These are phyloP conservation scores for Penicillium fuscoglaucum DNA, from an alignment of 2,329 filamentous ascomycete genomes.

Conservation along the genomic window DNA sequence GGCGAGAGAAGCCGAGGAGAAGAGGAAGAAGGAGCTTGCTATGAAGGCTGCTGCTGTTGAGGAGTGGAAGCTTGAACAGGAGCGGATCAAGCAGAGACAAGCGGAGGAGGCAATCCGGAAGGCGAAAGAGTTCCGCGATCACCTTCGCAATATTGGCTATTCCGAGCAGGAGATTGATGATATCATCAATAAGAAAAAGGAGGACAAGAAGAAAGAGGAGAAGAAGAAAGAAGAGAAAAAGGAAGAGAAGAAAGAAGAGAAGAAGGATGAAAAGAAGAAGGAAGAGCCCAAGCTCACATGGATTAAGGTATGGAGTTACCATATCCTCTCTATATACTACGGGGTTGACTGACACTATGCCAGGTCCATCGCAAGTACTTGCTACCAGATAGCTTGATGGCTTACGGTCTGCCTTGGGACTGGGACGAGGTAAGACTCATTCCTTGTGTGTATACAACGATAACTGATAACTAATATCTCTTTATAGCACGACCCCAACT, in stretches of 20 bases:
- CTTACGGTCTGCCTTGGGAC: slow-evolving; percentile 50
- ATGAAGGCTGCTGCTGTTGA: slow-evolving; percentile 46
- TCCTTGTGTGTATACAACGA: background rate
- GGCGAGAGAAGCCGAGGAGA: slow-evolving; percentile 42
- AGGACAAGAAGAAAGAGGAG: slow-evolving; percentile 33
- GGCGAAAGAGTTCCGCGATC: slow-evolving; percentile 38
- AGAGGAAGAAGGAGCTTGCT: slow-evolving; percentile 30
- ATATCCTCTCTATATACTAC: background rate
- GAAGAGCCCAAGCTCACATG: slow-evolving; percentile 37
- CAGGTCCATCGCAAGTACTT: slow-evolving; percentile 50
- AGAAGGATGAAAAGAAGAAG: slow-evolving; percentile 33
- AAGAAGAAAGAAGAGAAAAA: slow-evolving; percentile 23
- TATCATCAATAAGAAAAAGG: slow-evolving; percentile 43
- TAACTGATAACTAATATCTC: background rate
- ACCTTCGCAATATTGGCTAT: slow-evolving; percentile 42
- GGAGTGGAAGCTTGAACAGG: slow-evolving; percentile 39
- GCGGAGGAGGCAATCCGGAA: slow-evolving; percentile 36
- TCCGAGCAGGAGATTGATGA: slow-evolving; percentile 46
- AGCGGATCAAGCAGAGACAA: slow-evolving; percentile 28
- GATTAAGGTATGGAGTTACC: slow-evolving; percentile 42
- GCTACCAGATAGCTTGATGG: slow-evolving; percentile 47
- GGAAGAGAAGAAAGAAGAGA: slow-evolving; percentile 45
- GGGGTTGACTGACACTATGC: slow-evolving; percentile 10
- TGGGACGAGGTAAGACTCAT: slow-evolving; percentile 45
- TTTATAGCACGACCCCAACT: slow-evolving; percentile 60